Evolutionary conservation across 371 early-diverging fungal species (phyloP).

Genomic region (Mycotypha africana): DNA sequence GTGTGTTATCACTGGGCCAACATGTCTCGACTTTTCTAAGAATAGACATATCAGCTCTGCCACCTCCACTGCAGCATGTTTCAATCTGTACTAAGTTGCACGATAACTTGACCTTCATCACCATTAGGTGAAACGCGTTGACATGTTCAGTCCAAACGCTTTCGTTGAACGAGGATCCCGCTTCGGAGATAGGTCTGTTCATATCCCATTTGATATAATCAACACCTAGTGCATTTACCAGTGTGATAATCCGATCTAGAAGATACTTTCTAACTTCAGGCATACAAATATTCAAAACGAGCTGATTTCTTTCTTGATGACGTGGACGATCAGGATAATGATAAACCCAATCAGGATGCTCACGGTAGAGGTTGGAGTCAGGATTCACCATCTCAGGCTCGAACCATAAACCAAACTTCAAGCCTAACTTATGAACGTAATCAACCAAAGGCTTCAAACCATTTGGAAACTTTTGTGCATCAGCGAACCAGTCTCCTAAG

Average conservation of each 20-base stretch:
- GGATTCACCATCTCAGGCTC: conserved; percentile 47
- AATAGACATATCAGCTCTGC: conserved; percentile 30
- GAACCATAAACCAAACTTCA: conserved; percentile 55
- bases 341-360: conserved; percentile 45
- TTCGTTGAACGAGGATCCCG: conserved; percentile 1
- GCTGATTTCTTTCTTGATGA: conserved; percentile 27
- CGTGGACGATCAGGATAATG: conserved; percentile 20
- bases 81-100: conserved; percentile 27
- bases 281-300: conserved; percentile 26
- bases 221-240: conserved; percentile 9
- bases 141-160: conserved; percentile 22
- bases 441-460: conserved; percentile 43
- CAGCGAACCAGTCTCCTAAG: conserved; percentile 51
- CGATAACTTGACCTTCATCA: conserved; percentile 15
- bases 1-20: conserved; percentile 36
- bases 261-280: conserved; percentile 25
- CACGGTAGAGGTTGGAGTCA: conserved; percentile 34
- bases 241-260: conserved; percentile 7
- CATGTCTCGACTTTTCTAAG: conserved; percentile 17
- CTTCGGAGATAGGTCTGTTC: conserved; percentile 36
- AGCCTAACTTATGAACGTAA: conserved; percentile 33
- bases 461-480: conserved; percentile 40
- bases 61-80: conserved; percentile 42
- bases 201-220: conserved; percentile 48
- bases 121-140: conserved; percentile 13